Conservation (phyloP, 768 basidiomycete genomes). For the Phlebiopsis flavidoalba region DNA sequence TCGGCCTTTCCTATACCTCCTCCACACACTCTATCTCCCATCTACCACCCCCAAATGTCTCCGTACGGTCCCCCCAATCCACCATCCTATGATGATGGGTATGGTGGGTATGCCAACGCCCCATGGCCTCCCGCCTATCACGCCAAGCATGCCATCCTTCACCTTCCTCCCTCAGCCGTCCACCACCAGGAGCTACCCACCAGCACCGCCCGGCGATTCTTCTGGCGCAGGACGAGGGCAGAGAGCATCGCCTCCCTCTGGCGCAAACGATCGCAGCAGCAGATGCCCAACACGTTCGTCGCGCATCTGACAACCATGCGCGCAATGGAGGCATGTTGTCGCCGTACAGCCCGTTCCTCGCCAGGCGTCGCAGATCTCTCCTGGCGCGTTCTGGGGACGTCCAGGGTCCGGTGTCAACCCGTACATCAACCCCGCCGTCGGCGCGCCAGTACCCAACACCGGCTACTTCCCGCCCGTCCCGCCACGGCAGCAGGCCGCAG, state of each 20-base stretch:
- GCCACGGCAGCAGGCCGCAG: slow-evolving; percentile 9
- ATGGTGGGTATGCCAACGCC: slow-evolving; percentile 48
- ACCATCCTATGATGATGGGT: slow-evolving; percentile 27
- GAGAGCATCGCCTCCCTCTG: slow-evolving; percentile 10
- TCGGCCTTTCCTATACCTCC: slow-evolving; percentile 33
- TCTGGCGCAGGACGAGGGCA: neutral
- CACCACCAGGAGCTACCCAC: slow-evolving; percentile 27
- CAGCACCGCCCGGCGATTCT: neutral
- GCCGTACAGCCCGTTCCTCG: slow-evolving; percentile 47
- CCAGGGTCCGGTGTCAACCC: slow-evolving; percentile 37
- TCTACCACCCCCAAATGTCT: slow-evolving; percentile 20
- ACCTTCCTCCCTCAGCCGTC: slow-evolving; percentile 63
- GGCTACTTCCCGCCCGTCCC: slow-evolving; percentile 41
- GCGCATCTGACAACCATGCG: slow-evolving; percentile 10
- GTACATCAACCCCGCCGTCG: slow-evolving; percentile 55
- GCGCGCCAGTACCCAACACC: slow-evolving; percentile 47
- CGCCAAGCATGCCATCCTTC: slow-evolving; percentile 97
- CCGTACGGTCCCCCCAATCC: slow-evolving; percentile 33
- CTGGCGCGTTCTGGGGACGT: slow-evolving; percentile 70
- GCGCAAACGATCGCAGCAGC: slow-evolving; percentile 11
- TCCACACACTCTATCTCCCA: slow-evolving; percentile 31
- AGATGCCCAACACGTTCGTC: slow-evolving; percentile 2
- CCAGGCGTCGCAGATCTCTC: slow-evolving; percentile 70
- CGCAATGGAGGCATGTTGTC: slow-evolving; percentile 21
- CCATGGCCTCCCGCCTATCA: slow-evolving; percentile 86